Conservation (phyloP, 2,329 filamentous ascomycete genomes). For the Thermomyces lanuginosus region DNA sequence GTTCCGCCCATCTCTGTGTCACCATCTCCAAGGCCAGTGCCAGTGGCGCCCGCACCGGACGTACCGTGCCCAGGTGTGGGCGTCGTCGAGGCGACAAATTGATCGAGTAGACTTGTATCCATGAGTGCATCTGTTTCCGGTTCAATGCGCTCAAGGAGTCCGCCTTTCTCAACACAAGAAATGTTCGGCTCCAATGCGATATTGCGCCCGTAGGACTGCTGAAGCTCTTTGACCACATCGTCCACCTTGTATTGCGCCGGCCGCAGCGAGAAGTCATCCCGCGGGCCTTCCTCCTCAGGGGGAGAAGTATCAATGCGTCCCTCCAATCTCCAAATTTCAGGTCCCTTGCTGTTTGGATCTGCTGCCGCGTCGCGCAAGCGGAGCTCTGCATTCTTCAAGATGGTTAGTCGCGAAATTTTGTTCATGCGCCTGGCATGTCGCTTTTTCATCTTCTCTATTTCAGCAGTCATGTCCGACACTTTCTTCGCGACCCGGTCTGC, state of each 20-base stretch:
- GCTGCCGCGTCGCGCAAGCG: constrained; percentile 53
- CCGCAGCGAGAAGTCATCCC: constrained; percentile 24
- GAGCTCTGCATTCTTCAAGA: constrained; percentile 58
- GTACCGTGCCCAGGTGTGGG: constrained; percentile 5
- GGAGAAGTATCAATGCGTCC: constrained; percentile 24
- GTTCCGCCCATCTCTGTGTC: constrained; percentile 38
- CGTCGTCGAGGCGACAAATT: constrained; percentile 15
- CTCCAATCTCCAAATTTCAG: constrained; percentile 50
- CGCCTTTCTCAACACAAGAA: constrained; percentile 60
- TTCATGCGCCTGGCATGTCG: constrained; percentile 62
- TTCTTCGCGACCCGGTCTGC: constrained; percentile 59
- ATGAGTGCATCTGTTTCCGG: constrained; percentile 20
- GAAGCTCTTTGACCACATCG: constrained; percentile 58
- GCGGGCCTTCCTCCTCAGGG: constrained; percentile 22
- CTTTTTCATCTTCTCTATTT: constrained; percentile 71
- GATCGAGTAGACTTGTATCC: constrained; percentile 19
- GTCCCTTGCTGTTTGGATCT: constrained; percentile 35
- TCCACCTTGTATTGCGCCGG: constrained; percentile 38
- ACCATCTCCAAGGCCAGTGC: constrained; percentile 12
- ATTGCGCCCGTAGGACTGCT: constrained; percentile 51
- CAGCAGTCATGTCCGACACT: constrained; percentile 55
- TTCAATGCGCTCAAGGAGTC: constrained; percentile 43
- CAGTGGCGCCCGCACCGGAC: constrained; percentile 15
- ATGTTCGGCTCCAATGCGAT: constrained; percentile 49
- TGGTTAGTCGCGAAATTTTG: constrained; percentile 53